Percentiles rank a stretch among this genome's conserved stretches.
Conservation (phyloP, 371 early-diverging fungal genomes). For the Zopfochytrium polystomum region DNA sequence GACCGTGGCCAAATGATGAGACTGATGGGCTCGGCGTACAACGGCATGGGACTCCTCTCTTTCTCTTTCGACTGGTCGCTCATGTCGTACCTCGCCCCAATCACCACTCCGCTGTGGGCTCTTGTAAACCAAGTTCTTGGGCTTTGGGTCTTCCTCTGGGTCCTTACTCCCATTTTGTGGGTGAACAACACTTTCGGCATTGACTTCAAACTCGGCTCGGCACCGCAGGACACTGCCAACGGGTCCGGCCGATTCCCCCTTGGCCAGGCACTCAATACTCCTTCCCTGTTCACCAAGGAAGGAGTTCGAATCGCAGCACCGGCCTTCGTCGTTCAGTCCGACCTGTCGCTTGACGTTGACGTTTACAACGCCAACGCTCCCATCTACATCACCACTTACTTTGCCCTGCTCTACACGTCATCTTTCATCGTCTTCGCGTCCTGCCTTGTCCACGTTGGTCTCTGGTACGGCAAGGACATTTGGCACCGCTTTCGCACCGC, state of each 20-base stretch:
- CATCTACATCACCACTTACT: constrained; percentile 70
- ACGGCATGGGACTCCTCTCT: constrained; percentile 54
- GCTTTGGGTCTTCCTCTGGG: too few relatives aligned
- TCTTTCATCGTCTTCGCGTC: constrained; percentile 25
- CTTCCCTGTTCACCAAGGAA: constrained; percentile 9
- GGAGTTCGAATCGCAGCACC: constrained; percentile 2
- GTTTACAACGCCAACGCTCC: constrained; percentile 66
- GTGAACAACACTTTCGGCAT: constrained; percentile 45
- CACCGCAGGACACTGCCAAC: neutral
- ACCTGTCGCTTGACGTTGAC: too few relatives aligned
- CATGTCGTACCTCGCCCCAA: constrained; percentile 10
- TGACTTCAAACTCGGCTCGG: constrained; percentile 1
- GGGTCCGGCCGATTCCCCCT: constrained; percentile 19
- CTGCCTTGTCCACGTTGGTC: constrained; percentile 25
- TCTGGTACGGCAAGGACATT: too few relatives aligned
- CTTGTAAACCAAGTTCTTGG: too few relatives aligned
- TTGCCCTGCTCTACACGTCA: constrained; percentile 50
- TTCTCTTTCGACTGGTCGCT: constrained; percentile 69
- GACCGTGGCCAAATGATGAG: too few relatives aligned
- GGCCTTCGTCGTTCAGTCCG: too few relatives aligned
- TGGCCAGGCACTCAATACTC: constrained; percentile 20
- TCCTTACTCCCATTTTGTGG: constrained; percentile 68
- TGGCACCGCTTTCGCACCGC: too few relatives aligned
- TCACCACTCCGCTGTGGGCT: constrained; percentile 51
- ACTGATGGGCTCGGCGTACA: constrained; percentile 49